Evolutionary conservation across 179 eudicot species (phyloP).

Genomic region (Spergularia azorica): DNA sequence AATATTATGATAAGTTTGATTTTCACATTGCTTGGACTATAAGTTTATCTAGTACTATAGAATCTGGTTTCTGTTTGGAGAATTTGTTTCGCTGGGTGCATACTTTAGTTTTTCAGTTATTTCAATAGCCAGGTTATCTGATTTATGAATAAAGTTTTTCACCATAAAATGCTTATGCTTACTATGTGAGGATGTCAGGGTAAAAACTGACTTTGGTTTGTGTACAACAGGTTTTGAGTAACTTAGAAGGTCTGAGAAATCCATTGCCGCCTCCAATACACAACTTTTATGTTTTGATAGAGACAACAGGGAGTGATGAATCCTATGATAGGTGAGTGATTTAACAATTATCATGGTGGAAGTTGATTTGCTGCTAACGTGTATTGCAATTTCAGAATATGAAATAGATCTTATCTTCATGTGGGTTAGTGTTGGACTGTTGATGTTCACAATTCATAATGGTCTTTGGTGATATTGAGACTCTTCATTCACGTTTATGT

Average conservation of each 20-base stretch:
- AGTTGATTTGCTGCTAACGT: constrained; percentile 3
- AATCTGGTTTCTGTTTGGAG: neutral
- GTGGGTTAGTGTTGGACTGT: constrained; percentile 2
- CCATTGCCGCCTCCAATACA: constrained; percentile 75
- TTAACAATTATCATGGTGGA: constrained; percentile 6
- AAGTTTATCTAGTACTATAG: neutral
- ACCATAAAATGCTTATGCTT: neutral
- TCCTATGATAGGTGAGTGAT: constrained; percentile 73
- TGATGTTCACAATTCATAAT: neutral
- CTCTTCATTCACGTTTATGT: neutral
- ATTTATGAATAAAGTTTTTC: neutral
- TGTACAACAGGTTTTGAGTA: constrained; percentile 66
- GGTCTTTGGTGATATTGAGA: neutral
- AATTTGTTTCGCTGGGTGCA: neutral
- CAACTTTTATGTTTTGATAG: constrained; percentile 90
- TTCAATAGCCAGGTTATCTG: neutral
- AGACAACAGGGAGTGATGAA: constrained; percentile 95
- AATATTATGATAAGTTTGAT: neutral
- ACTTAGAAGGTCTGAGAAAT: constrained; percentile 81
- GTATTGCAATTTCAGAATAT: neutral
- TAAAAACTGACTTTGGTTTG: constrained; percentile 3
- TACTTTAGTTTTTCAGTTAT: neutral
- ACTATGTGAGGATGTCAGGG: neutral
- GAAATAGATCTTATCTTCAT: too few relatives aligned
- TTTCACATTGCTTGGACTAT: neutral